phyloP scores from a whole-genome alignment of 768 basidiomycete species.

The Boletus subcaerulescens region DNA sequence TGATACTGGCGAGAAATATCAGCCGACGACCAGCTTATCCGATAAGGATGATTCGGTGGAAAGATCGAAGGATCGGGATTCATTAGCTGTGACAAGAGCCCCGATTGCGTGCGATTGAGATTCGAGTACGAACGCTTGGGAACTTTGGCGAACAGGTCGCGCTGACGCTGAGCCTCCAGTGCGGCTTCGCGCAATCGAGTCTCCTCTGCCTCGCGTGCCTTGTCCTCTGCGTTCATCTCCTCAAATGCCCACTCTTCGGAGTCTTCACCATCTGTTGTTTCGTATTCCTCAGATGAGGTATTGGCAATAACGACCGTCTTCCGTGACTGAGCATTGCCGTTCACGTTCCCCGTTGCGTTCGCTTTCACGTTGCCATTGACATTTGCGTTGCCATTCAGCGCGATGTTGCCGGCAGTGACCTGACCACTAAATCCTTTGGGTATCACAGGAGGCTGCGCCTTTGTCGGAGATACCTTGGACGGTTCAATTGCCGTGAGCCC shows the following conservation, averaged over 20 bases:
- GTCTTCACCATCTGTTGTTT: slow-evolving; percentile 54
- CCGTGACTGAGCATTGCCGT: slow-evolving; percentile 29
- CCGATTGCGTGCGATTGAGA: slow-evolving; percentile 50
- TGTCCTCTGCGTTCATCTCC: slow-evolving; percentile 41
- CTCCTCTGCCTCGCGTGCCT: slow-evolving; percentile 31
- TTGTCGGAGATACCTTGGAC: slow-evolving; percentile 7
- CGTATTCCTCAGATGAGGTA: slow-evolving; percentile 45
- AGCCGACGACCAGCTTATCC: slow-evolving; percentile 46
- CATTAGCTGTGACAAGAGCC: slow-evolving; percentile 65
- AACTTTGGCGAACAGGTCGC: slow-evolving; percentile 69
- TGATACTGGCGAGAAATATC: slow-evolving; percentile 39
- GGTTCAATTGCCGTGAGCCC: slow-evolving; percentile 10
- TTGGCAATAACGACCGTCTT: slow-evolving; percentile 48
- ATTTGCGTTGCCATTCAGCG: slow-evolving; percentile 15
- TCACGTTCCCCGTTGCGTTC: slow-evolving; percentile 12
- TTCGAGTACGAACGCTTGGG: slow-evolving; percentile 65
- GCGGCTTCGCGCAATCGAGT: slow-evolving; percentile 50
- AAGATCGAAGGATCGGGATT: slow-evolving; percentile 66
- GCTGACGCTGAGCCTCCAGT: slow-evolving; percentile 58
- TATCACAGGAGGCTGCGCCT: slow-evolving; percentile 19
- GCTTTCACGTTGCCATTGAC: slow-evolving; percentile 7
- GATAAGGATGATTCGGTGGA: slow-evolving; percentile 58
- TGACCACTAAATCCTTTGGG: slow-evolving; percentile 12
- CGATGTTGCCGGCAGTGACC: not conserved
- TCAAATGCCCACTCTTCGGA: slow-evolving; percentile 65